Base-by-base conservation (phyloP, 2,329 filamentous ascomycete genomes). In the Cladophialophora immunda region DNA sequence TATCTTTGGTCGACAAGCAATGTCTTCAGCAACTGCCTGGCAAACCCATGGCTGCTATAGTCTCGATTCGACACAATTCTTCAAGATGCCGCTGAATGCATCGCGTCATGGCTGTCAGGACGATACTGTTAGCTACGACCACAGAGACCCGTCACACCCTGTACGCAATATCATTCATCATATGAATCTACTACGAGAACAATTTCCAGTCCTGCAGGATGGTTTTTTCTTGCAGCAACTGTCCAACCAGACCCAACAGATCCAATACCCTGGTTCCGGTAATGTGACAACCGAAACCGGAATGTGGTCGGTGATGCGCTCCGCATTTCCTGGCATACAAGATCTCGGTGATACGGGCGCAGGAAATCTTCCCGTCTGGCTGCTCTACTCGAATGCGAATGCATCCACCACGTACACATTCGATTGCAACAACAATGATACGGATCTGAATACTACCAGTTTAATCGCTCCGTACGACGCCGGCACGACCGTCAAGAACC, bases 21-120 rank as follows among this genome's bases (percentile, higher is more conserved):
- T 90, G 83, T 84, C 85, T 8, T 82, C 86, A 2, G 81, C 86
- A 1, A 83, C 83, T 2, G 88, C 87, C 2, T 90, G 88, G 88
- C 85, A 88, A 71, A 81, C 83, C 38, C 88, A 90, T 71, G 88
- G 88, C 5, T 90, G 88, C 74, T 90, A 89, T 76, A 78, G 78
- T 15, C 79, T 89, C 3, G 80, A 81, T 19, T 84, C 84, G 36
- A 82, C 81, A 1, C 86, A 89, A 67, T 87, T 89, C 72, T 84
- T 82, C 70, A 73, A 87, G 5, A 86, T 86, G 79, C 87, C 87
- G 0, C 77, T 88, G 41, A 83, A 86, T 56, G 81, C 82, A 67
- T 84, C 85, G 2, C 76, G 81, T 1, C 70, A 79, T 45, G 88
- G 86, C 5, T 90, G 88, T 71, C 27, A 70, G 22, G 72, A 73